These are phyloP conservation scores for Apiotrichum domesticum DNA, from an alignment of 1,284 basidiomycete species.

Conservation along the genomic window DNA sequence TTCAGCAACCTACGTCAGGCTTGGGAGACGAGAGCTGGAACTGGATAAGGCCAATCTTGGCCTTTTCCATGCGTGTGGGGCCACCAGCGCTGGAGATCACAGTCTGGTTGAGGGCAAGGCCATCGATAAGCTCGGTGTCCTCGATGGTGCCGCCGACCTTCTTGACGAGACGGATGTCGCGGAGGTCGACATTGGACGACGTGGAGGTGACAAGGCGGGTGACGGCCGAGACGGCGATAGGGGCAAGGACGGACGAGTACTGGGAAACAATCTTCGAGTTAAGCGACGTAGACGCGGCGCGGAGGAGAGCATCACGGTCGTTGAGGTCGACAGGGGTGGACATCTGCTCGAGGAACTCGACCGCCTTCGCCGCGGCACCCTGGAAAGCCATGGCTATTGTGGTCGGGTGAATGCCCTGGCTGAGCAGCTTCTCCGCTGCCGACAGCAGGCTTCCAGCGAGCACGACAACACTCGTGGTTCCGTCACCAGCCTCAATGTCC, in stretches of 20 bases:
- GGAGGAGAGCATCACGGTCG: conserved; percentile 78
- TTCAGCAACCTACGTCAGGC: conserved; percentile 58
- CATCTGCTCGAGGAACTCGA: conserved; percentile 90
- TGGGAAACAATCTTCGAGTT: conserved; percentile 99
- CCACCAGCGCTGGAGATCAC: conserved; percentile 86
- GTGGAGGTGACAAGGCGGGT: conserved; percentile 77
- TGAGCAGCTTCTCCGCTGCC: conserved; percentile 93
- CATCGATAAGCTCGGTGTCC: conserved; percentile 95
- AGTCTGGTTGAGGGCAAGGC: conserved; percentile 93
- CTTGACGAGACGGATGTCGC: conserved; percentile 94
- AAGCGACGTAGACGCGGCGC: conserved; percentile 89
- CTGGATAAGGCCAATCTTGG: conserved; percentile 96
- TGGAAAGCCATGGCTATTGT: conserved; percentile 96
- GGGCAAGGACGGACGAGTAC: conserved; percentile 94
- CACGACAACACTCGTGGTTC: conserved; percentile 97
- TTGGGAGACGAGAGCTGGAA: conserved; percentile 98
- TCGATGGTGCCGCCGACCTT: conserved; percentile 99
- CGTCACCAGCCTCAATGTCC: conserved; percentile 98
- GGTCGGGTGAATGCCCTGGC: conserved; percentile 93
- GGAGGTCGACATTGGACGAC: conserved; percentile 89
- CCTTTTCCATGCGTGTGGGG: conserved; percentile 93
- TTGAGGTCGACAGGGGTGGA: conserved; percentile 87
- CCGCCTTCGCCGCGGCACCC: conserved; percentile 83
- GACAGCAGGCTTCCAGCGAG: conserved; percentile 87
- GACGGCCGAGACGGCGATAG: conserved; percentile 96